Evolutionary conservation across 306 rosid species (phyloP).

Genomic region (Leucaena leucocephala): DNA sequence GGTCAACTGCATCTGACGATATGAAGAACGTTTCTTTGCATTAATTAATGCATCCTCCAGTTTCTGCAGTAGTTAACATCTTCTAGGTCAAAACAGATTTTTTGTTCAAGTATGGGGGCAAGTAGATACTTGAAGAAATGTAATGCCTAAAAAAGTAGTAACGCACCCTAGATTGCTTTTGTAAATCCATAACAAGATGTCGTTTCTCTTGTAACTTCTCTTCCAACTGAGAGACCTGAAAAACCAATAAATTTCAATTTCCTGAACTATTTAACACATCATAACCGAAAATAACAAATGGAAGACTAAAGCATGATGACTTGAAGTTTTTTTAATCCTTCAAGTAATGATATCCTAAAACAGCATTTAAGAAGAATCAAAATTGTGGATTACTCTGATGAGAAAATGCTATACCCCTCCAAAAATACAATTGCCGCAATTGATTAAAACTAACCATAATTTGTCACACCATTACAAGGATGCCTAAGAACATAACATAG

Average conservation of each 20-base stretch:
- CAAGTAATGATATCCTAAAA: constrained; percentile 14
- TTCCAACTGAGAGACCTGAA: constrained; percentile 51
- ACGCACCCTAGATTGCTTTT: constrained; percentile 56
- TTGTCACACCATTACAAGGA: constrained; percentile 26
- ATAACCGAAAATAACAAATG: background rate
- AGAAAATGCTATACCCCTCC: constrained; percentile 13
- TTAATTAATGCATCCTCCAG: constrained; percentile 82
- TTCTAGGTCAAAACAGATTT: constrained; percentile 33
- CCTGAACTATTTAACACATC: constrained; percentile 17
- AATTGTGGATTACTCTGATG: background rate
- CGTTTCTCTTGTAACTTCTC: constrained; percentile 45
- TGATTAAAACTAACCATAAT: constrained; percentile 12
- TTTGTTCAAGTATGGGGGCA: constrained; percentile 11
- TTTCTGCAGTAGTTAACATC: constrained; percentile 56
- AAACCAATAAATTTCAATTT: constrained; percentile 32
- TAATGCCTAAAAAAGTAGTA: background rate
- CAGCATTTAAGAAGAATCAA: constrained; percentile 13
- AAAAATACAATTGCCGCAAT: constrained; percentile 12
- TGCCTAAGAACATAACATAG: background rate
- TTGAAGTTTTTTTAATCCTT: constrained; percentile 15
- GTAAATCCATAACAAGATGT: constrained; percentile 46
- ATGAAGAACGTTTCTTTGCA: constrained; percentile 74
- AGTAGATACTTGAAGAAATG: constrained; percentile 11
- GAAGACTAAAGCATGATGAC: constrained; percentile 2
- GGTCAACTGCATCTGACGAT: constrained; percentile 63